Percentiles rank a stretch among this genome's conserved stretches.
These are phyloP conservation scores for Crucibulum laeve DNA, from an alignment of 768 basidiomycete species.

Conservation along the genomic window DNA sequence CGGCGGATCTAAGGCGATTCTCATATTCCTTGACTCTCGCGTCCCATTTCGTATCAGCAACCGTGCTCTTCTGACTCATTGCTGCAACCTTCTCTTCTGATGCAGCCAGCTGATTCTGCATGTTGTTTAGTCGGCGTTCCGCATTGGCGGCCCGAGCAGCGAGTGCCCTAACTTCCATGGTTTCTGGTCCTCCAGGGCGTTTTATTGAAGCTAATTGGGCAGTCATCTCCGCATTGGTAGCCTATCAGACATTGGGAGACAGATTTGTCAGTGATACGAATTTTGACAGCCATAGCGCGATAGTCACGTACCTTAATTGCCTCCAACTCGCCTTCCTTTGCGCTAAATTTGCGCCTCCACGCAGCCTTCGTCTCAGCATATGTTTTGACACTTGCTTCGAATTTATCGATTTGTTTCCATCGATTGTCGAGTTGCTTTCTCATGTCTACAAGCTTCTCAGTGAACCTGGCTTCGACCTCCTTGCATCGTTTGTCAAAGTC, in stretches of 20 bases:
- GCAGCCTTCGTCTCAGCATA: conserved; percentile 76
- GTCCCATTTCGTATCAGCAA: conserved; percentile 88
- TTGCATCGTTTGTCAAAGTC: conserved; percentile 86
- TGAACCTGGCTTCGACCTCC: conserved; percentile 69
- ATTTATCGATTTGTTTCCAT: conserved; percentile 92
- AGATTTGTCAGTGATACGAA: too few relatives aligned
- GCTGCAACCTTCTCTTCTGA: conserved; percentile 82
- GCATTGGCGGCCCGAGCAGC: conserved; percentile 75
- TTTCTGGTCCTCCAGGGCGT: conserved; percentile 55
- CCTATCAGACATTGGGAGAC: too few relatives aligned
- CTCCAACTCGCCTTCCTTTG: conserved; percentile 89
- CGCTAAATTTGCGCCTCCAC: conserved; percentile 82
- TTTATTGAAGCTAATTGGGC: conserved; percentile 62
- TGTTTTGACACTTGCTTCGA: conserved; percentile 77
- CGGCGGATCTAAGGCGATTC: too few relatives aligned
- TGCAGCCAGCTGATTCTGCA: conserved; percentile 76
- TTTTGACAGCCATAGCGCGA: too few relatives aligned
- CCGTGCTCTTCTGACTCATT: conserved; percentile 66
- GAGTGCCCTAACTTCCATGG: conserved; percentile 65
- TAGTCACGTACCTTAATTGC: conserved; percentile 62
- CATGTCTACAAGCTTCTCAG: conserved; percentile 73
- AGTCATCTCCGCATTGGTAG: conserved; percentile 69
- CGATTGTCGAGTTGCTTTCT: conserved; percentile 83
- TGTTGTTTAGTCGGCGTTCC: conserved; percentile 82
- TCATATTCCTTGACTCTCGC: conserved; percentile 94